Base-by-base conservation (phyloP, 176 grass and related monocot species). In the Microstegium vimineum region DNA sequence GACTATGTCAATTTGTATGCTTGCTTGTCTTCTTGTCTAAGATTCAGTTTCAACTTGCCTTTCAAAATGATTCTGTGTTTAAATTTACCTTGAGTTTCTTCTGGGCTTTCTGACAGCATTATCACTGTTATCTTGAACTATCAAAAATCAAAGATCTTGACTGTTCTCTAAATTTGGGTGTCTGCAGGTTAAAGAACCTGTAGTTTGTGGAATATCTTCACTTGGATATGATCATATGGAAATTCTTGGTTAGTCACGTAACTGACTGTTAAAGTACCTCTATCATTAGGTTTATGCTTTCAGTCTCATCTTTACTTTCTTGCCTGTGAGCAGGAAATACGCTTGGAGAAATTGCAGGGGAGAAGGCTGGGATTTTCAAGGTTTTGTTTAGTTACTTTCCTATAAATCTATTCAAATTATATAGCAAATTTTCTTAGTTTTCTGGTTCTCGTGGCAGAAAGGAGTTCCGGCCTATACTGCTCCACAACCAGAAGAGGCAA, bases 161-260 rank as follows among this genome's bases (percentile, higher is more conserved):
- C 43, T 52, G 5, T 26, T 64, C 10, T 80, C 31, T 83, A 85
- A 86, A 82, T 89, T 79, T 76, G 40, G 64, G 43, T 84, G 27
- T 82, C 85, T 87, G 80, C 71, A 98, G 96, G 91, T 99, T 86
- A 67, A 99, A 77, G 69, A 62, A 78, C 93, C 96, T 37, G 43
- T 94, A 30, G 89, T 89, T 33, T 99, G 93, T 89, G 93, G 96
- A 77, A 91, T 99, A 90, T 66, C 96, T 62, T 95, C 96, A 35
- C 85, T 99, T 66, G 95, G 90, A 74, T 98, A 95, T 62, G 91
- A 92, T 81, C 93, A 93, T 83, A 93, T 95, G 93, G 96, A 92
- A 80, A 92, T 99, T 88, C 91, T 95, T 76, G 96, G 96, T 95
- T 84, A 88, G 87, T 93, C 52, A 47, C 73, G 74, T 32, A 82